A percentile compares a stretch with the other conserved stretches of the same genome.
Evolutionary conservation across 1,284 basidiomycete species (phyloP).

Genomic region (Thecaphora thlaspeos): DNA sequence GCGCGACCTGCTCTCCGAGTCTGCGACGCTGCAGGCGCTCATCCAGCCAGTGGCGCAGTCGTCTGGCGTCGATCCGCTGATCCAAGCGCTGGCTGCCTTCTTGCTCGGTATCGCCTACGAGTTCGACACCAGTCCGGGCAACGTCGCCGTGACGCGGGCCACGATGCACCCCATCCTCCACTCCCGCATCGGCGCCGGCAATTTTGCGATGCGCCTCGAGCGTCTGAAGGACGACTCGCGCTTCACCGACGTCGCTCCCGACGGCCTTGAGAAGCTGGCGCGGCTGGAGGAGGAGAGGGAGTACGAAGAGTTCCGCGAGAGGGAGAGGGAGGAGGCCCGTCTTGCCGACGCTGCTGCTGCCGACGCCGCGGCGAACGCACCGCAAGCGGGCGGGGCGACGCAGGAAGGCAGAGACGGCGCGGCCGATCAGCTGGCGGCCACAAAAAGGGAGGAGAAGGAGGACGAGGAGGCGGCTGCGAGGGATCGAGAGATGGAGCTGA

Average conservation of each 20-base stretch:
- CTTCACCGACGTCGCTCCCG: slow-evolving; percentile 84
- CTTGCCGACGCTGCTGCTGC: slow-evolving; percentile 19
- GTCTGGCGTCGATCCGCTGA: slow-evolving; percentile 76
- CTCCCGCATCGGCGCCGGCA: slow-evolving; percentile 77
- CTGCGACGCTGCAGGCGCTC: slow-evolving; percentile 73
- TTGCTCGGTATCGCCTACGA: slow-evolving; percentile 84
- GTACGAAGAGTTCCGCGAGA: slow-evolving; percentile 48
- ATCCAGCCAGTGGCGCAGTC: slow-evolving; percentile 92
- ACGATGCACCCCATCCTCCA: slow-evolving; percentile 70
- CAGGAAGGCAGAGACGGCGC: not conserved
- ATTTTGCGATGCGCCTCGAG: slow-evolving; percentile 80
- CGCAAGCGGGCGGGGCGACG: not conserved
- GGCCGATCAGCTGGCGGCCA: slow-evolving; percentile 5
- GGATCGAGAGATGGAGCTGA: slow-evolving; percentile 32
- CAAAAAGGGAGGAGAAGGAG: slow-evolving; percentile 17
- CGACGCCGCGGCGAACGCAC: slow-evolving; percentile 17
- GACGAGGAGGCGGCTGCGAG: slow-evolving; percentile 26
- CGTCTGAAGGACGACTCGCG: slow-evolving; percentile 84
- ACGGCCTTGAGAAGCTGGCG: slow-evolving; percentile 60
- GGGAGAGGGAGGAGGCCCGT: slow-evolving; percentile 21
- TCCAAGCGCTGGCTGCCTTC: slow-evolving; percentile 89
- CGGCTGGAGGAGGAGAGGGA: slow-evolving; percentile 23
- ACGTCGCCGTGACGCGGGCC: slow-evolving; percentile 35
- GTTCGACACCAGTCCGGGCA: slow-evolving; percentile 43
- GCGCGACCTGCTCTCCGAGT: slow-evolving; percentile 80